Percentiles rank a stretch among this genome's conserved stretches.
Evolutionary conservation across 441 rosid genomes (phyloP).

Genomic region (Aleurites moluccanus): DNA sequence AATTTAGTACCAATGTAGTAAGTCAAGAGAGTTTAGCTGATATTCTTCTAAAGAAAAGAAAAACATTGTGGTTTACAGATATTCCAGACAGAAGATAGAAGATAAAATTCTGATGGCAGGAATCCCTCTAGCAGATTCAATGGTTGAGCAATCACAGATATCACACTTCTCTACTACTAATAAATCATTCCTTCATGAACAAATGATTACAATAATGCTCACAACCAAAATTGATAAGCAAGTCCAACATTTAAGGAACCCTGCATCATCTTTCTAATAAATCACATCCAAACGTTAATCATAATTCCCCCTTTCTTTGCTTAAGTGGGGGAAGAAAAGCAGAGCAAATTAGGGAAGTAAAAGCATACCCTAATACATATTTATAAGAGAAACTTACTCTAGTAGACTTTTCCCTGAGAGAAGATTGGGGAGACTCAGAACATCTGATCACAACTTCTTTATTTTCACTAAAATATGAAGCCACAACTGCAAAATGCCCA

Average conservation of each 20-base stretch:
- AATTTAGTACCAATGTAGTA: neutral
- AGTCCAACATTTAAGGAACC: neutral
- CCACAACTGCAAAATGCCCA: constrained; percentile 55
- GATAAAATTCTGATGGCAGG: neutral
- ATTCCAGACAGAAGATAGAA: constrained; percentile 2
- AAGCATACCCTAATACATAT: neutral
- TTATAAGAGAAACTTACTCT: constrained; percentile 45
- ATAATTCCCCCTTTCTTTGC: neutral
- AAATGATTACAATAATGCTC: neutral
- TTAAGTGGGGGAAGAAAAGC: neutral
- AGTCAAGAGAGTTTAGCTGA: neutral
- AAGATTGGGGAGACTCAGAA: constrained; percentile 86
- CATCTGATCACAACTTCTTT: constrained; percentile 59
- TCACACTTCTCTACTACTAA: neutral
- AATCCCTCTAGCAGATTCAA: neutral
- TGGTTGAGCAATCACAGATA: neutral
- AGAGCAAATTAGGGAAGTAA: neutral
- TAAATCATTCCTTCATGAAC: neutral
- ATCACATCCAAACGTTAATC: neutral
- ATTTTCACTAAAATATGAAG: constrained; percentile 79
- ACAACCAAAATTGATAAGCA: neutral
- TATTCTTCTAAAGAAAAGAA: constrained; percentile 6
- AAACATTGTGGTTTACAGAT: neutral
- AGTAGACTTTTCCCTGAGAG: constrained; percentile 85
- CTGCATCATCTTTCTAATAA: neutral